Evolutionary conservation across 2,329 filamentous ascomycete species (phyloP).

Genomic region (Pseudogymnoascus sp.): DNA sequence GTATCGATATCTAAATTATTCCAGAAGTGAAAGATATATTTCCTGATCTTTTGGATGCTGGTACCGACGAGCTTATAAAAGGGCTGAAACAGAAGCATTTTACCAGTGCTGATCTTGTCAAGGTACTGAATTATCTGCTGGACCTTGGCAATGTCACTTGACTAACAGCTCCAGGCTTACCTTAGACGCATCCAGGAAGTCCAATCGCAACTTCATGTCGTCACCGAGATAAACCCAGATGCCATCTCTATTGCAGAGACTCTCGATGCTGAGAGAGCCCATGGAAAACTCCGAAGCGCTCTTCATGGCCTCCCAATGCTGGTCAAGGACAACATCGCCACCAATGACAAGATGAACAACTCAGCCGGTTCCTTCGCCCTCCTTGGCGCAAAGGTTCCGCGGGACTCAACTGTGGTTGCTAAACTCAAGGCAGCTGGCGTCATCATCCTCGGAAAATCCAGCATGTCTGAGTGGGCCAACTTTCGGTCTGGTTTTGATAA

Average conservation of each 20-base stretch:
- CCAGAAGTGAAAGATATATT: constrained; percentile 16
- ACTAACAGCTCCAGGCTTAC: constrained; percentile 20
- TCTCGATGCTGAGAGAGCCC: constrained; percentile 27
- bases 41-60: constrained; percentile 43
- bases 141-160: constrained; percentile 37
- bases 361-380: constrained; percentile 26
- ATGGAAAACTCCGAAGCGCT: constrained; percentile 28
- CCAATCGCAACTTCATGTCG: constrained; percentile 21
- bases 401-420: constrained; percentile 23
- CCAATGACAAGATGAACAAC: constrained; percentile 50
- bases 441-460: constrained; percentile 33
- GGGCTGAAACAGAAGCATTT: constrained; percentile 46
- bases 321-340: constrained; percentile 58
- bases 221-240: constrained; percentile 31
- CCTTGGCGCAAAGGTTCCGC: constrained; percentile 21
- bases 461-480: constrained; percentile 51
- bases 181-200: constrained; percentile 25
- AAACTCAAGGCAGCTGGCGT: constrained; percentile 24
- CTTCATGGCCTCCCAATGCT: constrained; percentile 55
- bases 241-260: constrained; percentile 27
- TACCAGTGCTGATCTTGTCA: constrained; percentile 51
- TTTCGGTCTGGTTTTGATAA: constrained; percentile 46
- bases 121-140: constrained; percentile 30
- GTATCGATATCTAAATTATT: neutral
- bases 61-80: constrained; percentile 43